Conservation (phyloP, 179 eudicot genomes). For the Patellifolia procumbens region DNA sequence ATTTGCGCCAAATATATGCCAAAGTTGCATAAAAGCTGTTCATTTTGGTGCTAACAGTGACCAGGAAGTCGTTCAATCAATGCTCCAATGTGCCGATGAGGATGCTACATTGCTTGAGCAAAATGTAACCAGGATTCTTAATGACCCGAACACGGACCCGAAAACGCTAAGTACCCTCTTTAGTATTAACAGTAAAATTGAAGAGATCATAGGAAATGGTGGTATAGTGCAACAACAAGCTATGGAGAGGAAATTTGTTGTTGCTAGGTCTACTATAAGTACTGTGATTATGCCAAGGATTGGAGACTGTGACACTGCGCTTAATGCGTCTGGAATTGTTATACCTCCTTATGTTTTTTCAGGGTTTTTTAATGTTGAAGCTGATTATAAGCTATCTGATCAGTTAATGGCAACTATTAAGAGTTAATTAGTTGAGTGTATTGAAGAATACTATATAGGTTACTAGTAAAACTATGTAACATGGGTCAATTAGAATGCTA, state of each 20-base stretch:
- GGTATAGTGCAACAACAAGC: not conserved
- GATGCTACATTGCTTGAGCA: not conserved
- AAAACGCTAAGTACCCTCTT: not conserved
- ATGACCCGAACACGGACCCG: not conserved
- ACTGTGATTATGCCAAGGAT: too few relatives aligned
- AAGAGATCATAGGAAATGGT: not conserved
- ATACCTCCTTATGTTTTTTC: conserved; percentile 20
- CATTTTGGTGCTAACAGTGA: not conserved
- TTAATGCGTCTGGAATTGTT: not conserved
- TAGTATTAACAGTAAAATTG: not conserved
- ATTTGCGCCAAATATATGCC: not conserved
- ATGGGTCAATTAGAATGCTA: not conserved
- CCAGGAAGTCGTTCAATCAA: not conserved
- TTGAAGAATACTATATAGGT: not conserved
- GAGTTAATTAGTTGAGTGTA: not conserved
- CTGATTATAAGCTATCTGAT: not conserved
- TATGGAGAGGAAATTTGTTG: not conserved
- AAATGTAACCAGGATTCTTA: not conserved
- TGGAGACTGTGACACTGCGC: not conserved
- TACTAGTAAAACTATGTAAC: not conserved
- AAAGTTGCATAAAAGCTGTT: not conserved
- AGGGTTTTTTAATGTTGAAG: conserved; percentile 17
- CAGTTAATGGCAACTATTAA: not conserved
- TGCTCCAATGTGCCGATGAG: not conserved
- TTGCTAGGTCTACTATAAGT: not conserved